phyloP scores from a whole-genome alignment of 2,329 filamentous ascomycete species.

The Pseudogymnoascus sp. region DNA sequence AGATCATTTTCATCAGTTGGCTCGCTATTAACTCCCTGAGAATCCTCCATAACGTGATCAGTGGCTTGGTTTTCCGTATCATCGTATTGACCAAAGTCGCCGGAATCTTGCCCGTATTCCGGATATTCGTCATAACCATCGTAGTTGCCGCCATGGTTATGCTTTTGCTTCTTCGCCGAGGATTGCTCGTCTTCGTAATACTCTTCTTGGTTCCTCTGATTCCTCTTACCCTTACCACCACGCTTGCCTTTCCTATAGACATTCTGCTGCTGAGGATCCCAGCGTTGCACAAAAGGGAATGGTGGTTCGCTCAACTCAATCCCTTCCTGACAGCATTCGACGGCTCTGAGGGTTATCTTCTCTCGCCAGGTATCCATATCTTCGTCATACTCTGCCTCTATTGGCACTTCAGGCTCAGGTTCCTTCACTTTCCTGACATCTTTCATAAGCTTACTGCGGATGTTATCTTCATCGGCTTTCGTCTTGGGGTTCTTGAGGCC shows the following conservation, averaged over 20 bases:
- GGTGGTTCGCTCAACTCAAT: conserved; percentile 66
- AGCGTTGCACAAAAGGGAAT: conserved; percentile 83
- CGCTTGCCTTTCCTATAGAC: conserved; percentile 34
- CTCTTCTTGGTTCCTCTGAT: conserved; percentile 31
- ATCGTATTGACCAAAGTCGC: conserved; percentile 20
- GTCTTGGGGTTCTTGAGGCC: conserved; percentile 61
- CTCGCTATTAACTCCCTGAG: conserved; percentile 28
- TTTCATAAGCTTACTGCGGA: conserved; percentile 52
- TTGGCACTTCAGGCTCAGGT: conserved; percentile 12
- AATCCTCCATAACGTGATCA: conserved; percentile 22
- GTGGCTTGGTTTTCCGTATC: conserved; percentile 19
- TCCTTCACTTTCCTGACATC: conserved; percentile 33
- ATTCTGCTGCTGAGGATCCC: conserved; percentile 67
- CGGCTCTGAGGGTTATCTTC: conserved; percentile 66
- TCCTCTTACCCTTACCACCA: conserved; percentile 42
- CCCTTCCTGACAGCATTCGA: conserved; percentile 72
- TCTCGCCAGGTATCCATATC: conserved; percentile 59
- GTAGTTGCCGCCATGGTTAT: conserved; percentile 34
- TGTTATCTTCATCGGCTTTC: conserved; percentile 57
- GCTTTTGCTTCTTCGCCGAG: conserved; percentile 43
- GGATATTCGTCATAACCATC: conserved; percentile 31
- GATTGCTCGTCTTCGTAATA: conserved; percentile 33
- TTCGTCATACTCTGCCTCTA: conserved; percentile 22
- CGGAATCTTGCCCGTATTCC: conserved; percentile 25
- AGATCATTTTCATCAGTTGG: conserved; percentile 53